Evolutionary conservation across 2,329 filamentous ascomycete genomes (phyloP).

Genomic region (Venturia carpophila): DNA sequence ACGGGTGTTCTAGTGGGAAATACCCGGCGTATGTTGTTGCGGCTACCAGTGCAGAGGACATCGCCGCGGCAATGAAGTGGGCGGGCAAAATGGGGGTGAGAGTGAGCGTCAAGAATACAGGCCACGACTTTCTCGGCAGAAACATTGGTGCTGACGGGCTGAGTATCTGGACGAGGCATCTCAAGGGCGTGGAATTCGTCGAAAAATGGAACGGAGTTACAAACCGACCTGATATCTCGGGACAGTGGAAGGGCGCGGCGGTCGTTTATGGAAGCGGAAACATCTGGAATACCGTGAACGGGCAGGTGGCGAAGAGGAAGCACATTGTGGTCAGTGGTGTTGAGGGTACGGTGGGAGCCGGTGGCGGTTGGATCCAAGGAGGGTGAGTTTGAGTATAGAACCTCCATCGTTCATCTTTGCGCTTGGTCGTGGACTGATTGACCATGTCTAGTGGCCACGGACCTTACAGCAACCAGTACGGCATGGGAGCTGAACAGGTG

Average conservation of each 20-base stretch:
- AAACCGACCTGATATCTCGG: slow-evolving; percentile 5
- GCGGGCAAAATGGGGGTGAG: slow-evolving; percentile 14
- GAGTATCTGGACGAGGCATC: slow-evolving; percentile 18
- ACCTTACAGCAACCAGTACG: slow-evolving; percentile 34
- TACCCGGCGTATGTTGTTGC: slow-evolving; percentile 18
- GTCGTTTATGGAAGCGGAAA: slow-evolving; percentile 5
- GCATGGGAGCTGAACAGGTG: slow-evolving; percentile 39
- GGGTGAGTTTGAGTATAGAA: slow-evolving; percentile 6
- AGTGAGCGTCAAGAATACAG: slow-evolving; percentile 19
- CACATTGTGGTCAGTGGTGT: slow-evolving; percentile 14
- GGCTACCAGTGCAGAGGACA: slow-evolving; percentile 12
- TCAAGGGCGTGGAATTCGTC: slow-evolving; percentile 11
- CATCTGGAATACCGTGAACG: background rate
- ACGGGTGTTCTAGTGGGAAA: slow-evolving; percentile 7
- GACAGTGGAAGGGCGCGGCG: slow-evolving; percentile 11
- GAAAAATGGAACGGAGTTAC: slow-evolving; percentile 13
- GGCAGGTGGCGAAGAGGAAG: background rate
- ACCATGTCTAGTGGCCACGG: slow-evolving; percentile 33
- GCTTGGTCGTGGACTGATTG: background rate
- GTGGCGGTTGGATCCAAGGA: slow-evolving; percentile 23
- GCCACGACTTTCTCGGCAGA: slow-evolving; percentile 19
- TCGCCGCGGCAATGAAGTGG: slow-evolving; percentile 16
- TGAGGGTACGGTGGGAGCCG: slow-evolving; percentile 21
- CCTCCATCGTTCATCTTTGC: background rate
- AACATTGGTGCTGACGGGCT: slow-evolving; percentile 9